Evolutionary conservation across 805 yeast species (phyloP).

Genomic region (Ogataea philodendri): DNA sequence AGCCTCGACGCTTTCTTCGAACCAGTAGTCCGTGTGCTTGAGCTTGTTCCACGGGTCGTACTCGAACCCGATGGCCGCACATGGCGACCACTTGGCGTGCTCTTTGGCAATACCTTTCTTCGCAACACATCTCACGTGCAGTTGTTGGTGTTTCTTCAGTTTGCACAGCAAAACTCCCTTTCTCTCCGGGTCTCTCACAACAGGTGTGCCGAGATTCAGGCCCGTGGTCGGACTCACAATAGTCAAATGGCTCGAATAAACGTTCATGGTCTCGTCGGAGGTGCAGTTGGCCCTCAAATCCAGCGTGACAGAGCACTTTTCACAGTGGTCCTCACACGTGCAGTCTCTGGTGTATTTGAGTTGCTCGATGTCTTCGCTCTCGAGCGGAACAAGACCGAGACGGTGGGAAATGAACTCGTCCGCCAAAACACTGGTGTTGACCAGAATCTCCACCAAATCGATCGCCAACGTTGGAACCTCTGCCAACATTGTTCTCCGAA

Average conservation of each 20-base stretch:
- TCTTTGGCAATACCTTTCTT: slow-evolving; percentile 97
- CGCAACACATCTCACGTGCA: slow-evolving; percentile 87
- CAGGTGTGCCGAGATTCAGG: slow-evolving; percentile 70
- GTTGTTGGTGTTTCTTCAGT: slow-evolving; percentile 87
- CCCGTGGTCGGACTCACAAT: slow-evolving; percentile 35
- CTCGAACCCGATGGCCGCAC: slow-evolving; percentile 93
- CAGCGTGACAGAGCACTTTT: slow-evolving; percentile 87
- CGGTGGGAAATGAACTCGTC: slow-evolving; percentile 96
- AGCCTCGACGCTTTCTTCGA: slow-evolving; percentile 77
- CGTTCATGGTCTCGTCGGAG: slow-evolving; percentile 81
- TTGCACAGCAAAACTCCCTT: slow-evolving; percentile 91
- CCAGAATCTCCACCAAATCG: slow-evolving; percentile 91
- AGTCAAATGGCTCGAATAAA: slow-evolving; percentile 79
- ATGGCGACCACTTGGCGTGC: slow-evolving; percentile 98
- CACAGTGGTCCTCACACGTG: slow-evolving; percentile 97
- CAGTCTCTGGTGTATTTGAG: slow-evolving; percentile 91
- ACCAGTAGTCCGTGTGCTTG: slow-evolving; percentile 95
- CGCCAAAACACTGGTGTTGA: slow-evolving; percentile 90
- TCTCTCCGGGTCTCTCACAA: slow-evolving; percentile 69
- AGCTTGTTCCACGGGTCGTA: slow-evolving; percentile 99
- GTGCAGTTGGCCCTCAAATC: slow-evolving; percentile 84
- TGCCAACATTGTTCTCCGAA: slow-evolving; percentile 88
- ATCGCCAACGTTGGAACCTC: slow-evolving; percentile 97
- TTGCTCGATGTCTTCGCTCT: slow-evolving; percentile 78
- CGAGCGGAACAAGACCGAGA: slow-evolving; percentile 86